These are phyloP conservation scores for Teratosphaeria gauchensis DNA, from an alignment of 2,329 filamentous ascomycete species.

Conservation along the genomic window DNA sequence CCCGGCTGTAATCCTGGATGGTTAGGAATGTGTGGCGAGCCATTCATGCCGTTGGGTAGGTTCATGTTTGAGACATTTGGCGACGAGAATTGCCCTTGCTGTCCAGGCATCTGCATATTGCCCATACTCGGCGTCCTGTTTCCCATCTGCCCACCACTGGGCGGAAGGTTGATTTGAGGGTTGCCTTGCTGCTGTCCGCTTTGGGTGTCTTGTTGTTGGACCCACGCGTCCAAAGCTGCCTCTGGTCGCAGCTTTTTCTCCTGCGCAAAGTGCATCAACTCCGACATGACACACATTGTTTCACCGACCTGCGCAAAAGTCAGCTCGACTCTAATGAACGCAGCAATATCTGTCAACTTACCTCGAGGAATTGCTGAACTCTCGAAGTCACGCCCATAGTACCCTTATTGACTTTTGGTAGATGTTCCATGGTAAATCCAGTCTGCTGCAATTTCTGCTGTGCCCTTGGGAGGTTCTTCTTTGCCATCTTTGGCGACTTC, in stretches of 20 bases:
- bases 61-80: constrained; percentile 47
- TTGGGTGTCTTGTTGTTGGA: constrained; percentile 33
- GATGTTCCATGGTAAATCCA: constrained; percentile 34
- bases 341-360: constrained; percentile 24
- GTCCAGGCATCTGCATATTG: constrained; percentile 23
- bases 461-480: constrained; percentile 35
- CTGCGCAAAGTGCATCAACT: constrained; percentile 49
- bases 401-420: constrained; percentile 38
- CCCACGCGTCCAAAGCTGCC: constrained; percentile 46
- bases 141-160: constrained; percentile 26
- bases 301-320: constrained; percentile 46
- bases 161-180: constrained; percentile 37
- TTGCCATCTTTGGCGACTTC: constrained; percentile 41
- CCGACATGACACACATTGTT: constrained; percentile 55
- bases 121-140: constrained; percentile 25
- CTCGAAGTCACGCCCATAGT: constrained; percentile 47
- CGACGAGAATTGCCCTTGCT: constrained; percentile 40
- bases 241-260: constrained; percentile 44
- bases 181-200: constrained; percentile 18
- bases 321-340: neutral
- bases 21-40: constrained; percentile 32
- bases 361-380: constrained; percentile 54
- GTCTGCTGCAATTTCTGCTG: constrained; percentile 33
- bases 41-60: constrained; percentile 43
- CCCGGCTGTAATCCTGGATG: constrained; percentile 7